Conservation (phyloP, 73 alveolate genomes). For the Stentor roeselii region DNA sequence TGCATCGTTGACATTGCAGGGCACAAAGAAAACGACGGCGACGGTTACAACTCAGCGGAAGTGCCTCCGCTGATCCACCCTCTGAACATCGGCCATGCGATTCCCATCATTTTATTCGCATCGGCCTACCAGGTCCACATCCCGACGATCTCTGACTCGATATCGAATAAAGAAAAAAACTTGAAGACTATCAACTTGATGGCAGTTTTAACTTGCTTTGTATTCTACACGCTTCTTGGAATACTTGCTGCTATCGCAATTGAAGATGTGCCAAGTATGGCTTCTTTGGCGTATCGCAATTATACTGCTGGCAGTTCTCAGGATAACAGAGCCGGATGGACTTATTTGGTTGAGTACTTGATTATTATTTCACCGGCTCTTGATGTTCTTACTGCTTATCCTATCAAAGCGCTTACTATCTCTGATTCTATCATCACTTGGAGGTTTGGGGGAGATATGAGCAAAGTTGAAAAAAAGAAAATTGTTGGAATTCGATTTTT, state of each 20-base stretch:
- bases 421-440: not conserved
- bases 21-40: not conserved
- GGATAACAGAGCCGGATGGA: conserved; percentile 9
- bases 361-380: not conserved
- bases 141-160: not conserved
- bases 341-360: conserved; percentile 5
- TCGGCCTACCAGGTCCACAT: not conserved
- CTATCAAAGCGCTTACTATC: not conserved
- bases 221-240: not conserved
- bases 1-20: not conserved
- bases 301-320: not conserved
- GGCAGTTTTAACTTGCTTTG: not conserved
- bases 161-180: conserved; percentile 9
- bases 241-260: conserved; percentile 4
- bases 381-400: conserved; percentile 10
- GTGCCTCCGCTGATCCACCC: not conserved
- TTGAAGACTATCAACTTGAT: not conserved
- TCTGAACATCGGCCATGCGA: not conserved
- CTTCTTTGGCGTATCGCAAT: not conserved
- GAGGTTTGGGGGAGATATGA: not conserved
- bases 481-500: not conserved
- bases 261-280: conserved; percentile 22
- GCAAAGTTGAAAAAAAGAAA: not conserved
- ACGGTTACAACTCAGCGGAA: not conserved
- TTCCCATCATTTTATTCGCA: not conserved